Conservation (phyloP, 306 rosid genomes). For the Purshia tridentata region DNA sequence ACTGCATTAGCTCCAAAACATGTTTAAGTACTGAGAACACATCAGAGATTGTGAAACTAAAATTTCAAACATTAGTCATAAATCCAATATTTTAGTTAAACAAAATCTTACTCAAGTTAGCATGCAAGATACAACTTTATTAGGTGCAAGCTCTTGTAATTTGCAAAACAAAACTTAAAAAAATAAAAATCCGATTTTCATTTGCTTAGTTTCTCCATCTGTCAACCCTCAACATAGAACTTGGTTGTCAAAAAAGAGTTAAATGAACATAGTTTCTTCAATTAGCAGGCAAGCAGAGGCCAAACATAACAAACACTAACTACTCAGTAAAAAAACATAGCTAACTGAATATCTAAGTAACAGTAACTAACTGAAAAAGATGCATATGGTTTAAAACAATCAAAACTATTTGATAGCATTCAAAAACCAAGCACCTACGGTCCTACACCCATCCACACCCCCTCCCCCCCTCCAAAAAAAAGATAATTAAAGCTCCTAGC, state of each 20-base stretch:
- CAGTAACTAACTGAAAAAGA: too few relatives aligned
- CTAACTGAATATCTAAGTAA: background rate
- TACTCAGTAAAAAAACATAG: background rate
- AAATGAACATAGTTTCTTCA: background rate
- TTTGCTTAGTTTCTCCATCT: background rate
- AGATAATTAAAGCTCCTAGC: too few relatives aligned
- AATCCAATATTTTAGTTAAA: background rate
- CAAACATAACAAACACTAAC: background rate
- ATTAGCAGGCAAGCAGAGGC: background rate
- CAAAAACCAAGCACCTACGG: too few relatives aligned
- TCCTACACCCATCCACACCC: too few relatives aligned
- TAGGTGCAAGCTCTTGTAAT: background rate
- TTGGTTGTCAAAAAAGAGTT: background rate
- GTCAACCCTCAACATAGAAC: background rate
- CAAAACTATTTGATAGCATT: too few relatives aligned
- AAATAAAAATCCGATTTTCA: background rate
- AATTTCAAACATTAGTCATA: background rate
- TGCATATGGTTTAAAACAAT: too few relatives aligned
- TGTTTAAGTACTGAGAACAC: constrained; percentile 3
- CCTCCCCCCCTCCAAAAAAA: too few relatives aligned
- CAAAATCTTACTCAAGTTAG: background rate
- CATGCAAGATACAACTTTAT: background rate
- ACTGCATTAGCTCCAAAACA: background rate
- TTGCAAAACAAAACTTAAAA: background rate
- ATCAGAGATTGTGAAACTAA: background rate